Evolutionary conservation across 2,329 filamentous ascomycete species (phyloP), one percentile per base, ranked within the genome.

Genomic region (Neonectria faginata): DNA sequence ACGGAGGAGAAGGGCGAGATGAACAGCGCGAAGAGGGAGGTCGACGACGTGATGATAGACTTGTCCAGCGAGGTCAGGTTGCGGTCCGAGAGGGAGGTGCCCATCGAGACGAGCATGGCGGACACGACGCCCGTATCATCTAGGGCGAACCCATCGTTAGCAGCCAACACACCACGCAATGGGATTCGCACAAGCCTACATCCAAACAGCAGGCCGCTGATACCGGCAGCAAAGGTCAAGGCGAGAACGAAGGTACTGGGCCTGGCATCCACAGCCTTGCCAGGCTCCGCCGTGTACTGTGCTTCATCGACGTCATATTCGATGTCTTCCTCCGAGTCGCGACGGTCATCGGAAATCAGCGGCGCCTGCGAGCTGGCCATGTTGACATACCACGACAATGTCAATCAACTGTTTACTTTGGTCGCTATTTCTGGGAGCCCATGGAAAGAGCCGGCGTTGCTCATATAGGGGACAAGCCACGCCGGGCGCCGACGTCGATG

Each of bases 51-150:
- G 72, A 91, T 89, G 68, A 92, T 81, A 7, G 89, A 91, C 76
- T 90, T 92, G 77, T 91, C 89, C 72, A 90, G 78, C 0, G 88
- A 86, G 1, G 84, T 88, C 27, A 91, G 82, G 9, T 82, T 77
- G 51, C 84, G 85, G 60, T 80, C 76, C 29, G 86, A 88, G 33
- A 91, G 85, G 9, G 88, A 86, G 2, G 80, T 82, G 55, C 85
- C 85, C 67, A 91, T 85, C 2, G 88, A 89, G 50, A 92, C 86
- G 39, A 92, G 82, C 1, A 88, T 91, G 2, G 89, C 87, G 33
- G 89, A 91, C 60, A 92, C 90, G 16, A 91, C 89, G 52, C 89
- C 88, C 0, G 88, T 91, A 73, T 90, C 88, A 73, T 90, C 87
- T 89, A 62, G 52, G 47, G 18, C 39, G 10, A 50, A 50, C 57